Conservation (phyloP, 495 filamentous ascomycete species). For the Penicillium roqueforti region DNA sequence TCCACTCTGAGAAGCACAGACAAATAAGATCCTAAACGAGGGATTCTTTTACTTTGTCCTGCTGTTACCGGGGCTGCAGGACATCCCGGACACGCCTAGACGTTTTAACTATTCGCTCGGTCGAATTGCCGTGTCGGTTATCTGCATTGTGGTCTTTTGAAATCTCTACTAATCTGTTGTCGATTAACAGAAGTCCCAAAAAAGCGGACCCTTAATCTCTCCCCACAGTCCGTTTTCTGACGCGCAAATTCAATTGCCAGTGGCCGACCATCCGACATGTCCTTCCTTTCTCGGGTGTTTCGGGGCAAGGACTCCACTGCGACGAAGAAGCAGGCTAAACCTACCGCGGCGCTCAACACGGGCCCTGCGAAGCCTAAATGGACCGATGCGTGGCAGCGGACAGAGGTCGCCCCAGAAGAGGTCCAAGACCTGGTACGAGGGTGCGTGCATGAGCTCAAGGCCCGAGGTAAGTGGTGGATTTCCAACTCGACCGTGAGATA, state of each 20-base stretch:
- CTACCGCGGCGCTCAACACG: constrained; percentile 42
- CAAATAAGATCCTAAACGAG: constrained; percentile 7
- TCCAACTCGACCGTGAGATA: constrained; percentile 23
- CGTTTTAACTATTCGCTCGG: constrained; percentile 11
- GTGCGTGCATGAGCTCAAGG: constrained; percentile 89
- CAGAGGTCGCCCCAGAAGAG: constrained; percentile 82
- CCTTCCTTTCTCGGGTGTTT: constrained; percentile 69
- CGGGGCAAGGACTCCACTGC: constrained; percentile 61
- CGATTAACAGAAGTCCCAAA: constrained; percentile 13
- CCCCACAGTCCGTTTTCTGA: constrained; percentile 10
- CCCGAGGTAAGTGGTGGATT: constrained; percentile 69
- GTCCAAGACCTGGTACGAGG: constrained; percentile 78
- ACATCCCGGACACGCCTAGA: constrained; percentile 32
- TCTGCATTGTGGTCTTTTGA: constrained; percentile 11
- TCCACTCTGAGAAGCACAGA: constrained; percentile 2
- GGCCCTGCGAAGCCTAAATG: constrained; percentile 67
- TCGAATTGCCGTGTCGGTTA: constrained; percentile 17
- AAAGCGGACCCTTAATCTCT: constrained; percentile 8
- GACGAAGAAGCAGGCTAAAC: constrained; percentile 56
- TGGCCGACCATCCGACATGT: constrained; percentile 31
- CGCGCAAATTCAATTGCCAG: constrained; percentile 13
- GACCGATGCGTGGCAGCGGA: constrained; percentile 87
- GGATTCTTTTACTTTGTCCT: constrained; percentile 2
- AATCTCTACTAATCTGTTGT: constrained; percentile 16
- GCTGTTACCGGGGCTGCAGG: constrained; percentile 32